Evolutionary conservation across 2,329 filamentous ascomycete genomes (phyloP), one percentile per base, ranked within the genome.

Genomic region (Aspergillus persii): DNA sequence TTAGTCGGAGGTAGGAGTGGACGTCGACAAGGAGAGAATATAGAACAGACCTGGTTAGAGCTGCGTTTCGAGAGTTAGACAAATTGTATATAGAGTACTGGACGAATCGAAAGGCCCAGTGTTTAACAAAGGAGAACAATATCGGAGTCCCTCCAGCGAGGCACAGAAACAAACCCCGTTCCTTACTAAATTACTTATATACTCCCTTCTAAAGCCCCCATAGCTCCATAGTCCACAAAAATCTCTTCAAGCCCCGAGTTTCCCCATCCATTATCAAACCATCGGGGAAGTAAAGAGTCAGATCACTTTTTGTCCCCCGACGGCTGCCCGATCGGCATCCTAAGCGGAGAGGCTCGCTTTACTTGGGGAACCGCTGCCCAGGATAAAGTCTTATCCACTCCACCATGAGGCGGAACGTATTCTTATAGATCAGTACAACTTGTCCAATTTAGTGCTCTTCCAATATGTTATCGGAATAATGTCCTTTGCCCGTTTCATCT

Each of bases 311-410:
- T 46, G 41, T 50, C 41, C 56, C 27, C 63, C 48, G n/a, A 53
- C 58, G 61, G 59, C 48, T 57, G 59, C 55, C 62, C 58, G 62
- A 64, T 60, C 61, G 58, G 61, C 58, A 39, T 23, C 46, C 60
- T 57, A 55, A 61, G 50, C 15, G 31, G 8, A 48, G 39, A 49
- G 18, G 18, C 18, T 23, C 18, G 18, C 18, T 23, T 1, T 23
- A 23, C 18, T 33, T 46, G 18, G 39, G 39, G 39, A 30, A 27
- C 51, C 47, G 57, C 60, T 57, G 57, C 26, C 15, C 18, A 18
- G 65, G 68, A 59, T 64, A 53, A 69, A 47, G 8, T 58, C 26
- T 67, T 68, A 63, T 47, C 65, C 50, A 23, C 6, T 23, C 15
- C 36, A 41, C 36, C n/a, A 47, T 27, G 18, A n/a, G 44, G 3